phyloP scores from a whole-genome alignment of 768 basidiomycete genomes.

The Trametes cubensis region DNA sequence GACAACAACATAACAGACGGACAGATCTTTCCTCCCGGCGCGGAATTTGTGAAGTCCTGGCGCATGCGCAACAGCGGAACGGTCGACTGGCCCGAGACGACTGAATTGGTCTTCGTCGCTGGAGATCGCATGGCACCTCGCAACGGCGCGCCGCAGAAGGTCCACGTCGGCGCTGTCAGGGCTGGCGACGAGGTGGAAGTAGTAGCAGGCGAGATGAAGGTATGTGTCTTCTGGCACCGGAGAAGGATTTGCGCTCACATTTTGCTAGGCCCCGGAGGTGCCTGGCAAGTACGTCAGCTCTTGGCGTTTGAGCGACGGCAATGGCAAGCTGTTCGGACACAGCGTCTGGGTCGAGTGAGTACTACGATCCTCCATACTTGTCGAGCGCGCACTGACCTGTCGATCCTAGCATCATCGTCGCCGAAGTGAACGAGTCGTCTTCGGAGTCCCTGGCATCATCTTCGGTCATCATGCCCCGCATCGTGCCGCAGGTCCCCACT shows the following conservation, averaged over 20 bases:
- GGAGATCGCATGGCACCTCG: constrained; percentile 61
- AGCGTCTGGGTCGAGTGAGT: constrained; percentile 82
- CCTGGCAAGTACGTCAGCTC: constrained; percentile 77
- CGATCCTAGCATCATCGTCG: constrained; percentile 62
- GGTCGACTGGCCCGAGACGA: constrained; percentile 66
- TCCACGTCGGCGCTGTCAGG: constrained; percentile 58
- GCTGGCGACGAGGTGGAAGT: constrained; percentile 64
- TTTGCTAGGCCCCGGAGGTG: constrained; percentile 66
- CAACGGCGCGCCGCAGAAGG: constrained; percentile 32
- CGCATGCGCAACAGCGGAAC: constrained; percentile 66
- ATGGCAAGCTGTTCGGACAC: constrained; percentile 65
- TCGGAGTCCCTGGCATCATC: constrained; percentile 63
- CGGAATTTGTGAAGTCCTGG: constrained; percentile 88
- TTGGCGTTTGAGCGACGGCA: constrained; percentile 68
- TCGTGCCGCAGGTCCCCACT: constrained; percentile 28
- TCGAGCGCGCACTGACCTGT: too few relatives aligned
- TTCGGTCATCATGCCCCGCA: constrained; percentile 70
- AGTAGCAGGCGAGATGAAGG: constrained; percentile 77
- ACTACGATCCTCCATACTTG: background rate
- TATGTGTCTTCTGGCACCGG: constrained; percentile 30
- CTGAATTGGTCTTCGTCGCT: constrained; percentile 70
- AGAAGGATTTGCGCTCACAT: background rate
- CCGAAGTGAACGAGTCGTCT: constrained; percentile 44
- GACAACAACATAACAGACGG: constrained; percentile 78
- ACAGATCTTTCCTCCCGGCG: constrained; percentile 77